These are phyloP conservation scores for Saussurea involucrata DNA, from an alignment of 129 eudicot genomes.

Conservation along the genomic window DNA sequence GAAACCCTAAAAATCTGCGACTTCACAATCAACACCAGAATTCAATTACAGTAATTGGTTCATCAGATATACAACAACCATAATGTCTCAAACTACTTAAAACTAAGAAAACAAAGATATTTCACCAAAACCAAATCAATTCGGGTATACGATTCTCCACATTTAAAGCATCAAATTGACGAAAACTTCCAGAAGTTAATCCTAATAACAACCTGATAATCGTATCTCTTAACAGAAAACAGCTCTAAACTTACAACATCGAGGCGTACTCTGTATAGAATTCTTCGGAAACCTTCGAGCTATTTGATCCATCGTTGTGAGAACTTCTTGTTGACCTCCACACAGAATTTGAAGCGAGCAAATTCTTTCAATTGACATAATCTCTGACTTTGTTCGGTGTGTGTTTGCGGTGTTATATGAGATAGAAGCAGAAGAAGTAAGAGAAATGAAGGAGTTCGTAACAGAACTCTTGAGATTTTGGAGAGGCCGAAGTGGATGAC, in stretches of 20 bases:
- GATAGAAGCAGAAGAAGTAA: background rate
- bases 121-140: slow-evolving; percentile 2
- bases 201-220: background rate
- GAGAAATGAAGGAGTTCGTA: background rate
- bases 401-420: background rate
- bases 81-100: background rate
- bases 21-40: slow-evolving; percentile 5
- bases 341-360: slow-evolving; percentile 16
- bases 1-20: slow-evolving; percentile 25
- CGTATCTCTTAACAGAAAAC: slow-evolving; percentile 8
- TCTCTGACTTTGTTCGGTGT: background rate
- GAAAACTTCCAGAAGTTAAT: background rate
- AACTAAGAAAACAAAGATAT: background rate
- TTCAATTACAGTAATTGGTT: background rate
- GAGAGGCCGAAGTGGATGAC: background rate
- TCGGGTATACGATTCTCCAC: slow-evolving; percentile 1
- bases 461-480: background rate
- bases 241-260: slow-evolving; percentile 60
- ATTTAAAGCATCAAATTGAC: background rate
- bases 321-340: slow-evolving; percentile 25
- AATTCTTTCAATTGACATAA: slow-evolving; percentile 38
- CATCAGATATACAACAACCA: background rate
- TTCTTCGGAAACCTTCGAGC: slow-evolving; percentile 38
- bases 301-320: slow-evolving; percentile 40
- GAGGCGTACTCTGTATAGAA: slow-evolving; percentile 50